Evolutionary conservation across 805 yeast species (phyloP), one percentile per base, ranked within the genome.

Genomic region (Blastobotrys peoriensis): DNA sequence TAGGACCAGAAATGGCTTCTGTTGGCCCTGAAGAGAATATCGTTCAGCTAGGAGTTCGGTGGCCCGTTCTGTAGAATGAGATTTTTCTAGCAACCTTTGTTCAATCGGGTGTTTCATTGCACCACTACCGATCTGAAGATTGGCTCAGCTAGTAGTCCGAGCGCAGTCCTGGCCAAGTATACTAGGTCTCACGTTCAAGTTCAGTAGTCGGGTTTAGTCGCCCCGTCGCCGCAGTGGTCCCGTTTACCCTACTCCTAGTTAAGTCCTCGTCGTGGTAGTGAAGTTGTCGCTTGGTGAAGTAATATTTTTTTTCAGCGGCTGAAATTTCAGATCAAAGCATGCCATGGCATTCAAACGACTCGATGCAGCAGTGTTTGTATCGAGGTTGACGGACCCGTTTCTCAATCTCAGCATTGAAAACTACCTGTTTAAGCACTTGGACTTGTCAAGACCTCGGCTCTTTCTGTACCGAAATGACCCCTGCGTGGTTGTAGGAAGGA

Each of bases 401-500:
- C 54, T 78, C 41, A 93, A 93, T 58, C 67, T 93, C 13, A 87
- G 96, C 1, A 55, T 88, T 3, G 99, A 93, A 55, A 83, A 85
- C 52, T 83, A 76, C 56, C 67, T 93, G 0, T 93, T 85, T 61
- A 71, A 73, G 43, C 62, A 72, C 16, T 47, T 67, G 0, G 33
- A 22, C 5, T 43, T 16, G 19, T 41, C 33, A 28, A 68, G 66
- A 40, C 74, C 77, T 46, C 63, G 94, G 44, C 65, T 93, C 22
- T 59, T 87, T 47, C 70, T 91, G 44, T 93, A 93, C 60, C 70
- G 73, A 28, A 93, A 93, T 59, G 61, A 76, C 2, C 86, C 91
- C 1, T 86, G 96, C 61, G 86, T 88, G n/a, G 95, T 93, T 1
- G 70, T 93, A 9, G 99, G 99, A 0, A 87, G 94, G 58, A 93